Evolutionary conservation across 116 monocot genomes (phyloP), one percentile per base, ranked within the genome.

Genomic region (Thalassia testudinum): DNA sequence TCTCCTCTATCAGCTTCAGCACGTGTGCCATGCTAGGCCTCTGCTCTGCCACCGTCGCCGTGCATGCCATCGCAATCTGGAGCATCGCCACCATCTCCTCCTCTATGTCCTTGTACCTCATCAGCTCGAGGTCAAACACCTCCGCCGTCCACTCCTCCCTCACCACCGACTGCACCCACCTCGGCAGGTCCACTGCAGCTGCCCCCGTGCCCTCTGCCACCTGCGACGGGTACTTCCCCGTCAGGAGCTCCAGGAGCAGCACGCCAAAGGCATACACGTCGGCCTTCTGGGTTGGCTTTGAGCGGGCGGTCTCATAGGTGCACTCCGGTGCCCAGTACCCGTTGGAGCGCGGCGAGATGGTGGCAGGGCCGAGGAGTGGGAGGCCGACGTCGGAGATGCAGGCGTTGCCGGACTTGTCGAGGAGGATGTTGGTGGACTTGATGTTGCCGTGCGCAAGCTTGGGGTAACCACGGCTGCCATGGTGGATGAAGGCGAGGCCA

Each of bases 21-120:
- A 93, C 87, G 42, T 73, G 73, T 21, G 64, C 63, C 34, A 93
- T 87, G 66, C 66, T 78, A 15, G 93, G 93, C 63, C 93, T 63
- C 61, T 81, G 83, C 18, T 93, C 78, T 0, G 93, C 80, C 0
- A 67, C 27, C 8, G 24, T 37, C 0, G 73, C 67, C 16, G 78
- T 73, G 68, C 93, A 93, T 5, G 75, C 58, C 71, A 93, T 63
- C 2, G 83, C 93, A 40, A 93, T 53, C 71, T 87, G 87, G 24
- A 93, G 78, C 83, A 83, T 64, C 12, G 44, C 72, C 55, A 93
- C 87, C 83, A 93, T 80, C 73, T 87, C 87, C 75, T 93, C 93
- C 71, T 93, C 93, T 16, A 80, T 78, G 24, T 83, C 87, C 56
- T 83, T 92, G 63, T 83, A 78, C 69, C 78, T 44, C 87, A 93